These are phyloP conservation scores for Cetraspora pellucida DNA, from an alignment of 192 early-diverging fungal species.

Conservation along the genomic window DNA sequence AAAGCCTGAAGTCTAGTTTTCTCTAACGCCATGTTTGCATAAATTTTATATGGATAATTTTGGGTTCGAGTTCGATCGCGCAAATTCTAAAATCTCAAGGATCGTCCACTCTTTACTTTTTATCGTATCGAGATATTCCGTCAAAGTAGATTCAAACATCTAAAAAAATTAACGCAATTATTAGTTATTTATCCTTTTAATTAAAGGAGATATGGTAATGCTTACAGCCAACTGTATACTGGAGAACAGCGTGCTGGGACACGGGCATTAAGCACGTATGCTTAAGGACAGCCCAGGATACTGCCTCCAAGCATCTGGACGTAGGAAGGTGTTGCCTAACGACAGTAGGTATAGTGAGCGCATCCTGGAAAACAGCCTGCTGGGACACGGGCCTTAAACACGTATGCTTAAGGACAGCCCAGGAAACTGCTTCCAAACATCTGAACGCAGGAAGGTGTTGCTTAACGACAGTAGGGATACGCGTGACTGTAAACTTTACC, in stretches of 20 bases:
- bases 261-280: slow-evolving; percentile 22
- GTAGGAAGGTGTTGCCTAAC: slow-evolving; percentile 11
- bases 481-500: slow-evolving; percentile 7
- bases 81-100: neutral
- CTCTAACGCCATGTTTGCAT: too few relatives aligned
- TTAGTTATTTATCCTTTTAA: too few relatives aligned
- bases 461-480: slow-evolving; percentile 23
- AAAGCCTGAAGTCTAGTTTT: too few relatives aligned
- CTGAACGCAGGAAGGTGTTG: slow-evolving; percentile 17
- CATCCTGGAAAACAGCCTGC: slow-evolving; percentile 19
- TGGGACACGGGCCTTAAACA: slow-evolving; percentile 12
- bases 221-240: slow-evolving; percentile 16
- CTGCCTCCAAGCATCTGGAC: slow-evolving; percentile 23
- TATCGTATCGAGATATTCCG: neutral
- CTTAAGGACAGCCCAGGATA: neutral
- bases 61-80: neutral
- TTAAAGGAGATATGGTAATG: neutral
- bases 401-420: slow-evolving; percentile 23
- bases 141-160: slow-evolving; percentile 8
- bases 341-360: slow-evolving; percentile 20
- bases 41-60: too few relatives aligned
- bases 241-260: slow-evolving; percentile 8
- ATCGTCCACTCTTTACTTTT: slow-evolving; percentile 2
- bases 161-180: neutral
- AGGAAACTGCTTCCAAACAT: slow-evolving; percentile 7